Evolutionary conservation across 768 basidiomycete genomes (phyloP), one percentile per base, ranked within the genome.

Genomic region (Hebeloma cylindrosporum): DNA sequence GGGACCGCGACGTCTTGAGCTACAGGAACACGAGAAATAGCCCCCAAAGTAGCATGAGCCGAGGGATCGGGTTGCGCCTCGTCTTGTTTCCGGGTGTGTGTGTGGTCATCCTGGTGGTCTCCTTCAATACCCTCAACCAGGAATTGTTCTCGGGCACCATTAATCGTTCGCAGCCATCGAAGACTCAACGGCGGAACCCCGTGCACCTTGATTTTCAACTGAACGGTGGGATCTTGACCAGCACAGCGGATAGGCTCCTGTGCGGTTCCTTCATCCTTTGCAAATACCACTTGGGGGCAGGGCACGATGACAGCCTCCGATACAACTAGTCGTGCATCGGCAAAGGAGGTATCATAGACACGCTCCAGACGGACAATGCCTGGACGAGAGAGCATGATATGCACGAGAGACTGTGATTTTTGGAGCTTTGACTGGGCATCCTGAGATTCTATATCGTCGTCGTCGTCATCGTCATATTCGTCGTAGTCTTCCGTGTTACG

Each of bases 51-150:
- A 6, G 40, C 18, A 14, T 29, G 29, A 20, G 45, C 29, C 9
- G n/a, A 11, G 33, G 31, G 23, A 37, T 39, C 45, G 14, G 47
- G 18, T 7, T 51, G 34, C 16, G 37, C 21, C 3, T 23, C 27
- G 8, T 48, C 43, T 18, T 46, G 36, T 6, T 44, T 32, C 21
- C 39, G 39, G 4, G 23, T 35, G 18, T 38, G 43, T n/a, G 11
- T 17, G 18, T n/a, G 39, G 8, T 45, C 43, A 31, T 54, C 51
- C 18, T 70, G 63, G 33, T 72, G 71, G 17, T 74, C 72, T 28
- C 75, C 78, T 60, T 90, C 85, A 37, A 94, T 89, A 7, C 92
- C 91, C 57, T 93, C 91, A 2, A 93, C 88, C 29, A 86, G 66
- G 50, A 87, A 87, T 33, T 77, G 71, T 57, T 93, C 88, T 43